Evolutionary conservation across 2,329 filamentous ascomycete species (phyloP).

Genomic region (Alternaria angustiovoidea): DNA sequence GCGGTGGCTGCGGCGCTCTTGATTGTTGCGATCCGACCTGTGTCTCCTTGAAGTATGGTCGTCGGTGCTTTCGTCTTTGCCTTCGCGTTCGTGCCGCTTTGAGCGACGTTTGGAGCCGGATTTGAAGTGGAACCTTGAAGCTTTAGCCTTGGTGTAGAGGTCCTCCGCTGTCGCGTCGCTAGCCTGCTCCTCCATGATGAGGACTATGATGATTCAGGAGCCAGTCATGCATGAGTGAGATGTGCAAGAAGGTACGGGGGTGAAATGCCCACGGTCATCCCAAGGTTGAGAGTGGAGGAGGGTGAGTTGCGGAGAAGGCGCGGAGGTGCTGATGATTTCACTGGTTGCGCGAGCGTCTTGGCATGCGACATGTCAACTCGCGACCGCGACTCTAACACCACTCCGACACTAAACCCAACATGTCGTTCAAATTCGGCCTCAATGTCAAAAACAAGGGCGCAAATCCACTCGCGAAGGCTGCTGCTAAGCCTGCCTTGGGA

Average conservation of each 20-base stretch:
- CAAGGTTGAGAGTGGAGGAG: not conserved
- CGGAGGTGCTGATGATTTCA: slow-evolving; percentile 38
- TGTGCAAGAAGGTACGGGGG: not conserved
- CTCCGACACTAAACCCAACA: slow-evolving; percentile 26
- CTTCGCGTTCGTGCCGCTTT: slow-evolving; percentile 25
- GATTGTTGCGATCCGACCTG: slow-evolving; percentile 19
- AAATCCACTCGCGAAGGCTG: slow-evolving; percentile 24
- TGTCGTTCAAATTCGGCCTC: slow-evolving; percentile 64
- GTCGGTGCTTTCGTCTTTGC: slow-evolving; percentile 13
- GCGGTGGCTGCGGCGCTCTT: slow-evolving; percentile 13
- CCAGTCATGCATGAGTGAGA: slow-evolving; percentile 28
- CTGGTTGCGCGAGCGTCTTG: slow-evolving; percentile 37
- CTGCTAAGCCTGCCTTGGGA: slow-evolving; percentile 29
- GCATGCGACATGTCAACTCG: slow-evolving; percentile 20
- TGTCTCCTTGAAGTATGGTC: slow-evolving; percentile 23
- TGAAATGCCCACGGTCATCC: slow-evolving; percentile 7
- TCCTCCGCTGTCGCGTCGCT: slow-evolving; percentile 29
- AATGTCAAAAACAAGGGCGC: slow-evolving; percentile 66
- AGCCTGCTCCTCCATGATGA: slow-evolving; percentile 42
- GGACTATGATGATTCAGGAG: slow-evolving; percentile 16
- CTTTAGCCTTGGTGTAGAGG: slow-evolving; percentile 36
- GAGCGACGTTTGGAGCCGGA: slow-evolving; percentile 32
- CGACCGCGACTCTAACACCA: slow-evolving; percentile 1
- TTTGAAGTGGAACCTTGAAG: slow-evolving; percentile 53
- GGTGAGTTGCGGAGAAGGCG: slow-evolving; percentile 29